Evolutionary conservation across 345 rosid species (phyloP), one percentile per base, ranked within the genome.

Genomic region (thale cress (Arabidopsis thaliana)): DNA sequence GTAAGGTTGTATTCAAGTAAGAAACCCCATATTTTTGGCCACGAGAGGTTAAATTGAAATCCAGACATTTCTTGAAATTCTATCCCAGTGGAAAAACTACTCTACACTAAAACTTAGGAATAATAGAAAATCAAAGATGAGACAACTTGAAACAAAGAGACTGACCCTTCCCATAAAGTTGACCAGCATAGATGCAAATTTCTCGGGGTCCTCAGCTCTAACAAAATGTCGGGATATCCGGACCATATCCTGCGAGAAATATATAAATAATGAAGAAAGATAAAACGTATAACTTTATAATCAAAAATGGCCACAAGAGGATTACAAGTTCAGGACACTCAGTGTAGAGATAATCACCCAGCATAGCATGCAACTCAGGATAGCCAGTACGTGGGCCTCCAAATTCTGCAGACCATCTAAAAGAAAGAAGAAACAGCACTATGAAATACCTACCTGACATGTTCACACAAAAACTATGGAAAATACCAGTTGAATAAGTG

Each of bases 401-500:
- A 78, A 86, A 90, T 83, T 86, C 91, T 2, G 85, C 86, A 52
- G 98, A 95, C 98, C 97, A 95, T 90, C 98, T 95, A 78, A 78
- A 62, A 78, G 62, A 62, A 63, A 64, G 81, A 51, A 48, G 50
- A 28, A 71, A 48, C n/a, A 50, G 44, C 8, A 48, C 14, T 23
- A 8, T 49, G 28, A 37, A 14, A 45, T 14, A 7, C 36, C 67
- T 8, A 46, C 34, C 12, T 16, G 20, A 53, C 36, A 76, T 32
- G 36, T 23, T 42, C 14, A 40, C 14, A 57, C 34, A 4, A 36
- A 36, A 20, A 42, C 2, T 6, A 58, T 13, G 51, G 52, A 62
- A 24, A n/a, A 5, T 45, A 24, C 4, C 40, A 34, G 22, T 8
- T 20, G 33, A 25, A 56, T 24, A 65, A 56, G 59, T 6, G 3